These are phyloP conservation scores for Avena sativa DNA, from an alignment of 176 grass and related monocot genomes.

Conservation along the genomic window DNA sequence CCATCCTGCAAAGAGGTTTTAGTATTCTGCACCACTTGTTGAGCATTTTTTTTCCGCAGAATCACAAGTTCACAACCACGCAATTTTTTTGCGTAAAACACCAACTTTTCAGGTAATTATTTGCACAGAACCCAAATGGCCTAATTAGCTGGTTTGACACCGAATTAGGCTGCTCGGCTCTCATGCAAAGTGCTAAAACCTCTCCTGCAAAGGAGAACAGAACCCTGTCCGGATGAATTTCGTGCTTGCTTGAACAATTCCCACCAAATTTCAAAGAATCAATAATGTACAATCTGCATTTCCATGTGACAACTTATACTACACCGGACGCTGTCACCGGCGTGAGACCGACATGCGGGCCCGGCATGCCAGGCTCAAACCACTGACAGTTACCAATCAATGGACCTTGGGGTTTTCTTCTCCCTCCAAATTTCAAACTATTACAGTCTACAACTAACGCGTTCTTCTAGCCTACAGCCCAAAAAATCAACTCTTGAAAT, in stretches of 20 bases:
- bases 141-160: too few species aligned
- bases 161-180: too few species aligned
- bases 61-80: background rate
- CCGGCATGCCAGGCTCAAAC: constrained; percentile 45
- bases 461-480: constrained; percentile 31
- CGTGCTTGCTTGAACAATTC: background rate
- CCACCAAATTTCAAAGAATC: constrained; percentile 53
- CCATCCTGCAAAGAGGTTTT: too few species aligned
- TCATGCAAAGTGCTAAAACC: too few species aligned
- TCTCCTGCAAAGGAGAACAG: too few species aligned
- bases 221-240: background rate
- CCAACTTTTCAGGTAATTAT: too few species aligned
- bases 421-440: constrained; percentile 42
- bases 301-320: constrained; percentile 31
- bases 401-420: background rate
- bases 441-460: constrained; percentile 31
- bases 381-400: constrained; percentile 35
- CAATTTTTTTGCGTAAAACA: too few species aligned
- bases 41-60: too few species aligned
- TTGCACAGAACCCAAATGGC: too few species aligned
- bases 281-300: constrained; percentile 40
- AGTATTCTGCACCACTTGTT: too few species aligned
- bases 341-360: constrained; percentile 35
- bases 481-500: constrained; percentile 59
- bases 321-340: constrained; percentile 39